These are phyloP conservation scores for Kalanchoe fedtschenkoi DNA, from an alignment of 164 flowering plant species.

Conservation along the genomic window DNA sequence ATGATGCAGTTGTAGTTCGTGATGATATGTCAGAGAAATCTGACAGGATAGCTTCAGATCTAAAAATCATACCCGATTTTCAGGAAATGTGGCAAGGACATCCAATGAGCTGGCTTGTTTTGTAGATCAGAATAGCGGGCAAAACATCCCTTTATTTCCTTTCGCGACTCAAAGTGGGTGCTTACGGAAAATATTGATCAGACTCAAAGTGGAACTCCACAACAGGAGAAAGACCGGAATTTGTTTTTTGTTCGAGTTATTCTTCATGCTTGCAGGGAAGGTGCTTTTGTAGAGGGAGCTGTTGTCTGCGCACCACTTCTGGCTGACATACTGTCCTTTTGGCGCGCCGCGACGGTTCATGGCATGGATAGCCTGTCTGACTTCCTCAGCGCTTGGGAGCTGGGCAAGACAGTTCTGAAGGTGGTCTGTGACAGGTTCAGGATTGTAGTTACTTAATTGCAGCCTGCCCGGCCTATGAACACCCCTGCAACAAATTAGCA, in stretches of 20 bases:
- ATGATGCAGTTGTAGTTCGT: neutral
- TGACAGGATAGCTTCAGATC: slow-evolving; percentile 5
- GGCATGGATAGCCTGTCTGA: no score
- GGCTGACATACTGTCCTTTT: slow-evolving; percentile 54
- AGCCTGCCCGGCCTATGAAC: no score
- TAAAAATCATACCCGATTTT: slow-evolving; percentile 13
- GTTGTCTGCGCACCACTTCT: slow-evolving; percentile 67
- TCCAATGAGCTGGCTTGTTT: slow-evolving; percentile 24
- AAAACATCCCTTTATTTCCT: slow-evolving; percentile 42
- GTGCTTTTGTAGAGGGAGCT: slow-evolving; percentile 82
- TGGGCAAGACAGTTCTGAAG: no score
- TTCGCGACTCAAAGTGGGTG: slow-evolving; percentile 13
- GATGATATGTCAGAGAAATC: slow-evolving; percentile 8
- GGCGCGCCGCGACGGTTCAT: no score
- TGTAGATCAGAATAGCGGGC: slow-evolving; percentile 26
- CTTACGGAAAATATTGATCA: slow-evolving; percentile 18
- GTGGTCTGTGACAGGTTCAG: no score
- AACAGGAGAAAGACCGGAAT: slow-evolving; percentile 14
- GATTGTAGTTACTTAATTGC: no score
- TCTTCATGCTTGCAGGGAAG: slow-evolving; percentile 65
- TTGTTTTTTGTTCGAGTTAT: slow-evolving; percentile 55
- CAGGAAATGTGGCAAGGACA: slow-evolving; percentile 50
- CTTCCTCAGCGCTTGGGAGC: no score
- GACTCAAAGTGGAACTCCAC: slow-evolving; percentile 10
- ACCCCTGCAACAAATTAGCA: no score